Conservation (phyloP, 768 basidiomycete genomes). For the Mycena latifolia region DNA sequence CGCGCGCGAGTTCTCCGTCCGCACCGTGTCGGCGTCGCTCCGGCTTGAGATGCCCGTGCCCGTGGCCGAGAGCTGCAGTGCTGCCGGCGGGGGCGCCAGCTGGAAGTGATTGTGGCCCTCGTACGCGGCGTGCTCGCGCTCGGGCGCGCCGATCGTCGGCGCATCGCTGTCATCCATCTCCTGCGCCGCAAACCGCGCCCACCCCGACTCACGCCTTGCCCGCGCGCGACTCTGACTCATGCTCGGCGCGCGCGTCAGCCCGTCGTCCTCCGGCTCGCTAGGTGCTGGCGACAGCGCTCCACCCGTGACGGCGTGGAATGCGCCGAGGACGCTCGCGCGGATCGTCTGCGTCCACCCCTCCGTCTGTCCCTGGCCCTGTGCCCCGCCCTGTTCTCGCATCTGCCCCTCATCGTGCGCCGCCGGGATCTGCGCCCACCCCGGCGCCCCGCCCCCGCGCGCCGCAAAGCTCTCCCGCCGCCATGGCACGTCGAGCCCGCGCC, state of each 20-base stretch:
- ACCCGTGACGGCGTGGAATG: slow-evolving; percentile 27
- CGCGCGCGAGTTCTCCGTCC: slow-evolving; percentile 23
- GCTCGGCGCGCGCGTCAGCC: slow-evolving; percentile 31
- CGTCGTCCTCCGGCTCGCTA: slow-evolving; percentile 3
- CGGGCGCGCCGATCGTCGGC: no score
- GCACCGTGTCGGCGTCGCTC: background rate
- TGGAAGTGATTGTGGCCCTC: background rate
- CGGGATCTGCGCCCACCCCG: slow-evolving; percentile 17
- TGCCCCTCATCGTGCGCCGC: background rate
- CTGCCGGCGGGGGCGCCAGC: slow-evolving; percentile 1
- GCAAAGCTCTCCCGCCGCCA: slow-evolving; percentile 29
- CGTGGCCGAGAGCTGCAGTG: slow-evolving; percentile 4
- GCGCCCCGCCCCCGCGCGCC: slow-evolving; percentile 8
- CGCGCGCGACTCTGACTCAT: no score
- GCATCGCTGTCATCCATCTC: background rate
- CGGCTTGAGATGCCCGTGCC: background rate
- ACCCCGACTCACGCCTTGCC: slow-evolving; percentile 26
- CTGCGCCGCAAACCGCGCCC: slow-evolving; percentile 25
- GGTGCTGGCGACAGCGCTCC: background rate
- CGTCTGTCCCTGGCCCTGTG: background rate
- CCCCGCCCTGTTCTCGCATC: no score
- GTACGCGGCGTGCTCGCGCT: no score
- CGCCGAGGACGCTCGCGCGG: slow-evolving; percentile 27
- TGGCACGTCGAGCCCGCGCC: slow-evolving; percentile 28
- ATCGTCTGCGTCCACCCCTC: slow-evolving; percentile 28